Base-by-base conservation (phyloP, 129 eudicot species). In the Flaveria trinervia region DNA sequence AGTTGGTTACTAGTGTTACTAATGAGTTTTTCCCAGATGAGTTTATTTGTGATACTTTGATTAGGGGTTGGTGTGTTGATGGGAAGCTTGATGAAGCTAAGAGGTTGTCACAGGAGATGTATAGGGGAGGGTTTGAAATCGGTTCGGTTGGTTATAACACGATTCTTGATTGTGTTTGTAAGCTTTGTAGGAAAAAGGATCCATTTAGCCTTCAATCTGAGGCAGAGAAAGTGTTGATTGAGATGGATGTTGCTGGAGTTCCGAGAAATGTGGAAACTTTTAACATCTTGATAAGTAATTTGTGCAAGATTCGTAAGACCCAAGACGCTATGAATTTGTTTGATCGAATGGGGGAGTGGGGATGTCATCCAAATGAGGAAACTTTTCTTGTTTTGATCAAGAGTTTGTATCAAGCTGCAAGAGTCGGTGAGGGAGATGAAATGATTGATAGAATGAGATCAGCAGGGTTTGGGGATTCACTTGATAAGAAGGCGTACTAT, bases 391-490 rank as follows among this genome's bases (percentile, higher is more conserved):
- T 83, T 56, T 43, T 94, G 25, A 87, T 90, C 62, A 89, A 73
- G 82, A 91, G 98, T 76, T 79, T 94, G 80, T 94, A 91, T 89
- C 97, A 94, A 83, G 98, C 97, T 78, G 98, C 98, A 1, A 82
- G 98, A 72, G 62, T 86, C 8, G 98, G 93, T 0, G 98, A 94
- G 48, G 98, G 98, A 2, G 96, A 94, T 64, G 97, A 93, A 76
- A 91, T 94, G 96, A 94, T 94, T 36, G 98, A 89, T 83, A 79
- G 83, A 78, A 94, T 91, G 97, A 94, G 85, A 75, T 94, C 98
- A 23, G 79, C 88, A 2, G 98, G 97, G 12, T 94, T 80, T 72
- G 87, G 89, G 28, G 84, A 74, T 73, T 82, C 84, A 9, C 89
- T 94, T 26, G 78, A 91, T 80, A 89, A 77, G 86, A 87, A 91